phyloP scores from a whole-genome alignment of 2,329 filamentous ascomycete species.

The Alternaria viburni region DNA sequence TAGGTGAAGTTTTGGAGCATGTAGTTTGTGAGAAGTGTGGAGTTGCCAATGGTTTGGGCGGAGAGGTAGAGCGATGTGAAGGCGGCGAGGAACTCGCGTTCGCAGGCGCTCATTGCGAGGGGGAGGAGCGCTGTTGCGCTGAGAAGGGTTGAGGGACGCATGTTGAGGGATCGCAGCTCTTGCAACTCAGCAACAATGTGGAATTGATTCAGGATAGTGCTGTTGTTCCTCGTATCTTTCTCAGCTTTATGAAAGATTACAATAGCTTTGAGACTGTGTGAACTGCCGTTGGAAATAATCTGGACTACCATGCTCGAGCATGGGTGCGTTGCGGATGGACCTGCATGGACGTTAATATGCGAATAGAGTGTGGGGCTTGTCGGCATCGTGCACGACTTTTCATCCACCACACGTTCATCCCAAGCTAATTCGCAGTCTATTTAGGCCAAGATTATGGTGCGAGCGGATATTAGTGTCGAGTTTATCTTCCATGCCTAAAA shows the following conservation, averaged over 20 bases:
- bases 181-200: no score
- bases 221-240: fast-evolving
- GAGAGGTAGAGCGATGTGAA: slow-evolving; percentile 22
- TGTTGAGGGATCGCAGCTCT: fast-evolving
- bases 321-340: not conserved
- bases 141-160: not conserved
- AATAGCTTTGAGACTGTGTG: not conserved
- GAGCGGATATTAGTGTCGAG: not conserved
- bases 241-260: not conserved
- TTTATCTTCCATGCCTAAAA: not conserved
- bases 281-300: slow-evolving; percentile 2
- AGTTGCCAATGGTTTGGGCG: slow-evolving; percentile 22
- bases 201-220: no score
- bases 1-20: slow-evolving; percentile 23
- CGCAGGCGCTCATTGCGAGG: not conserved
- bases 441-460: not conserved
- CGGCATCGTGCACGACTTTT: not conserved
- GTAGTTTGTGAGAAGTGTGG: slow-evolving; percentile 9
- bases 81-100: slow-evolving; percentile 18
- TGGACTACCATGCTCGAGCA: not conserved
- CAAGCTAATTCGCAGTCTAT: not conserved
- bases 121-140: not conserved
- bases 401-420: not conserved
- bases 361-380: slow-evolving; percentile 7
- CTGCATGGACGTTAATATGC: slow-evolving; percentile 1